Percentiles rank a stretch among this genome's conserved stretches.
Evolutionary conservation across 2,329 filamentous ascomycete genomes (phyloP).

Genomic region (Juglanconis juglandina): DNA sequence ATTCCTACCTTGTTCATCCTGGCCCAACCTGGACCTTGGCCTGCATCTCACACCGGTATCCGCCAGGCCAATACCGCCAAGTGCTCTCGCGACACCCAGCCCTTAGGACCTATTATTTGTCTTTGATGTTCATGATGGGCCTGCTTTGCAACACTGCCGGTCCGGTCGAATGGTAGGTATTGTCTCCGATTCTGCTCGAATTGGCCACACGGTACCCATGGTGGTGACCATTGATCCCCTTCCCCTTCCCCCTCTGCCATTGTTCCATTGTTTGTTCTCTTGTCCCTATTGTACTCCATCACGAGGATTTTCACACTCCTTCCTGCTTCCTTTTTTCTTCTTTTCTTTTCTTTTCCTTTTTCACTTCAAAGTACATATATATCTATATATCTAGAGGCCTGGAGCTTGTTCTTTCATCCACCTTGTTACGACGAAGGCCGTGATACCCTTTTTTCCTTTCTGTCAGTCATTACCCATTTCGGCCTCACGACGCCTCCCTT

Average conservation of each 20-base stretch:
- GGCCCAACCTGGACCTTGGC: neutral
- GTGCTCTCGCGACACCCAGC: conserved; percentile 8
- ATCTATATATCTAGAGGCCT: neutral
- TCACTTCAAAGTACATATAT: neutral
- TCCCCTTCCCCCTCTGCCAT: neutral
- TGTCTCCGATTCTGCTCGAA: neutral
- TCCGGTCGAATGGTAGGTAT: neutral
- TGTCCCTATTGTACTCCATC: neutral
- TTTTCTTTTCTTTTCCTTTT: conserved; percentile 1
- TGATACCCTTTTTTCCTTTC: neutral
- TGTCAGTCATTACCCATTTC: neutral
- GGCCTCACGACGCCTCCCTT: neutral
- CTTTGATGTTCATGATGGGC: neutral
- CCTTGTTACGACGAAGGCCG: neutral
- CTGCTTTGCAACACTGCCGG: neutral
- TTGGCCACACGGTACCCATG: neutral
- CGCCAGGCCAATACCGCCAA: conserved; percentile 8
- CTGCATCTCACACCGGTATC: neutral
- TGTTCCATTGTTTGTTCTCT: neutral
- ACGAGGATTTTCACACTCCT: neutral
- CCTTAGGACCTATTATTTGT: conserved; percentile 1
- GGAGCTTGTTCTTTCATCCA: neutral
- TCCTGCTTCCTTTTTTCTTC: neutral
- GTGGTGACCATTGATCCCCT: neutral
- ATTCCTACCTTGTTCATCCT: no score